Conservation (phyloP, 345 rosid species). For the Corchorus capsularis region DNA sequence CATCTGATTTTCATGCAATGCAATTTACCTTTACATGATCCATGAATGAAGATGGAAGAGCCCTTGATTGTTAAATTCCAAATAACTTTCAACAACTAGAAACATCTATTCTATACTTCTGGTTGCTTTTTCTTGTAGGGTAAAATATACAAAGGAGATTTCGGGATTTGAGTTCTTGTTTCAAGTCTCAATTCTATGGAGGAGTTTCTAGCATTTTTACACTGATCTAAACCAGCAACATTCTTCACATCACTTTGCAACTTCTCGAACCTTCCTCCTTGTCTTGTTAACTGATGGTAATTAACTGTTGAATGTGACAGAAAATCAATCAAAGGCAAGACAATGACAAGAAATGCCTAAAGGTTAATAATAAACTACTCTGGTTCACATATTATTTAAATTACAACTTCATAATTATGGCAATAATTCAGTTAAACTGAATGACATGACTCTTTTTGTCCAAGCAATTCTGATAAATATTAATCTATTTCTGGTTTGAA, state of each 20-base stretch:
- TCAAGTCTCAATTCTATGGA: background rate
- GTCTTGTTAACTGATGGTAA: background rate
- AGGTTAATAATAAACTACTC: background rate
- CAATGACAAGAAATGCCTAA: background rate
- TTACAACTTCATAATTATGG: background rate
- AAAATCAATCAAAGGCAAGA: background rate
- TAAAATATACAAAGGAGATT: background rate
- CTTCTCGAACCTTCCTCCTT: background rate
- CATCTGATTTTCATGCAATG: background rate
- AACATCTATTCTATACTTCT: too few species aligned
- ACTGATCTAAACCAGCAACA: background rate
- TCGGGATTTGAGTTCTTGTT: background rate
- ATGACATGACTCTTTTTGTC: background rate
- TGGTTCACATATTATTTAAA: background rate
- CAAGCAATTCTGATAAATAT: background rate
- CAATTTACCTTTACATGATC: background rate
- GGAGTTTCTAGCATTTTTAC: background rate
- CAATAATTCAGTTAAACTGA: background rate
- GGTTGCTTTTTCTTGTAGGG: too few species aligned
- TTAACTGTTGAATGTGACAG: background rate
- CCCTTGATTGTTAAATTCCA: background rate
- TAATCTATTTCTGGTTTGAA: background rate
- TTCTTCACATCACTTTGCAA: background rate
- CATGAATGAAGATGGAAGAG: background rate
- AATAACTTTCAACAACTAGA: background rate